Evolutionary conservation across 2,329 filamentous ascomycete genomes (phyloP).

Genomic region (Pezizomycotina sp.): DNA sequence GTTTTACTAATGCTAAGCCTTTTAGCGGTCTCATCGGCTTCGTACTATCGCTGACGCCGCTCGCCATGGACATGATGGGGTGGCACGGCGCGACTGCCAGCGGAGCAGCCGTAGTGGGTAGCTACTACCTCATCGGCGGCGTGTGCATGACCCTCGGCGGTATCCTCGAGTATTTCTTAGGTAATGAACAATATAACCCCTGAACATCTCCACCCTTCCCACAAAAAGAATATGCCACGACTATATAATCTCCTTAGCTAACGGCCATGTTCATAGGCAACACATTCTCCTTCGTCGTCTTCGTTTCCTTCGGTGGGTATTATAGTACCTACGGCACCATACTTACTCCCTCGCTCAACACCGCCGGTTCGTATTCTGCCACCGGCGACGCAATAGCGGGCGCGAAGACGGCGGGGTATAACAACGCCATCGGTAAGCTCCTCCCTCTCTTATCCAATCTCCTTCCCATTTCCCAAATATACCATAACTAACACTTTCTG

Average conservation of each 20-base stretch:
- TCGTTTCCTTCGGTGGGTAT: slow-evolving; percentile 37
- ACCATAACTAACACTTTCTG: too few species aligned
- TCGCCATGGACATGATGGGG: slow-evolving; percentile 38
- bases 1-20: too few species aligned
- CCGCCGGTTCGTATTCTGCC: slow-evolving; percentile 33
- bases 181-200: too few species aligned
- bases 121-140: slow-evolving; percentile 39
- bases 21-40: slow-evolving; percentile 31
- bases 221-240: too few species aligned
- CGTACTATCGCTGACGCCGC: slow-evolving; percentile 35
- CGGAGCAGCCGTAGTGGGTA: too few species aligned
- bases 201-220: too few species aligned
- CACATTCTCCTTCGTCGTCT: slow-evolving; percentile 44
- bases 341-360: slow-evolving; percentile 39
- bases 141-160: slow-evolving; percentile 38
- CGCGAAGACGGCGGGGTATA: slow-evolving; percentile 16
- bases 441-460: too few species aligned
- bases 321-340: too few species aligned
- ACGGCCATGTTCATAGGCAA: too few species aligned
- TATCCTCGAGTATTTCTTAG: slow-evolving; percentile 40
- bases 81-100: too few species aligned
- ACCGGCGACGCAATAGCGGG: slow-evolving; percentile 24
- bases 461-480: too few species aligned
- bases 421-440: slow-evolving; percentile 17
- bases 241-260: too few species aligned